Evolutionary conservation across 2,329 filamentous ascomycete genomes (phyloP), one percentile per base, ranked within the genome.

Genomic region (Aspergillus uvarum): DNA sequence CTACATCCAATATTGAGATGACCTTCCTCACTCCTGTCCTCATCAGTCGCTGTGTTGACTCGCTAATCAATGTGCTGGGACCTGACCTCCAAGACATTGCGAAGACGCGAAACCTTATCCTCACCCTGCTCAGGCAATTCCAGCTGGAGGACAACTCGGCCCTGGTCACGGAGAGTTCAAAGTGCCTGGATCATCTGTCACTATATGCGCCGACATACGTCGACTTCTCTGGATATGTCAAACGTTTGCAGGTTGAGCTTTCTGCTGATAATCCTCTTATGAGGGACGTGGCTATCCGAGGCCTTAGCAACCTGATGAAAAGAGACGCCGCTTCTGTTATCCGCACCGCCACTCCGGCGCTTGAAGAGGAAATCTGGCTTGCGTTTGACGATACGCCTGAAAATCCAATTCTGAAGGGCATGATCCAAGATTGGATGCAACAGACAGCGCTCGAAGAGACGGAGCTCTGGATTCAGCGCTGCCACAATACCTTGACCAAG

Each of bases 301-400:
- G 93, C 1, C 80, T 99, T 0, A 93, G 96, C 70, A 96, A 96
- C 64, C 83, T 98, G 38, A 98, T 99, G 93, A 94, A 96, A 75
- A 85, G 92, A 51, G 89, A 96, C 70, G 90, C 94, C 0, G 86
- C 89, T 60, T 90, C 93, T 63, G 92, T 98, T 10, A 84, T 97
- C 21, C 79, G 83, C 50, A 88, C 89, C 5, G 92, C 92, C 4
- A 85, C 90, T 11, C 82, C 86, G 29, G 91, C 90, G 0, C 86
- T 99, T 21, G 94, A 97, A 73, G 92, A 97, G 66, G 89, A 95
- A 62, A 80, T 99, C 0, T 99, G 95, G 96, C 83, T 96, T 55
- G 88, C 91, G 0, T 84, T 98, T 2, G 94, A 99, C 72, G 84
- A 85, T 24, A 82, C 84, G 1, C 91, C 94, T 0, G 82, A 86